Evolutionary conservation across 192 early-diverging fungal species (phyloP), one percentile per base, ranked within the genome.

Genomic region (Irineochytrium annulatum): DNA sequence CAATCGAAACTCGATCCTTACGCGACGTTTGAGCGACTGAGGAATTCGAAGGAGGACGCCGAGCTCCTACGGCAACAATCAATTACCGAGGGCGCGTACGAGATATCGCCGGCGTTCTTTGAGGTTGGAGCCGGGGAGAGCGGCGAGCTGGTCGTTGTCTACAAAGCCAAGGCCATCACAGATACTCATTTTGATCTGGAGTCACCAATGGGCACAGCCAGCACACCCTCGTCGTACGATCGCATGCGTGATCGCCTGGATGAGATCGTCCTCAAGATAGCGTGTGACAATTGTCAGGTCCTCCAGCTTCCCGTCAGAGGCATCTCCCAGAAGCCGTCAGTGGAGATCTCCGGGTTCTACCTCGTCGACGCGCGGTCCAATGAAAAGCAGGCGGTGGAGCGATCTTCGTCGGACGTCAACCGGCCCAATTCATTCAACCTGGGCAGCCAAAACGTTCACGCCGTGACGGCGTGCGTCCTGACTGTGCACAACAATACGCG

Each of bases 271-370:
- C 43, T 80, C 41, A 59, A 63, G 31, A 63, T 77, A 26, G 74
- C 73, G 1, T 80, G 78, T 48, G 78, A 80, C 55, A 80, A 80
- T 49, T 76, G 71, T 48, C 64, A 74, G 34, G 57, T 72, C 13
- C 34, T 71, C 27, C 51, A 62, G 32, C 63, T 75, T 17, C 71
- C 71, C 22, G 8, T 80, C 31, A 30, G 27, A 2, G 78, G 65
- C 22, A 52, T 66, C 4, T 58, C 72, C 31, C 71, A 80, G 41
- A 43, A 43, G 14, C 74, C 78, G 22, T 13, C 19, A 4, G 62
- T 71, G n/a, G 3, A 52, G 17, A 57, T 76, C 13, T 16, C 39
- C 11, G 26, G 24, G 3, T 60, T 52, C 31, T 24, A 60, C 5
- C 59, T 55, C 6, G 31, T 17, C 8, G 24, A 60, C 19, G 53